Evolutionary conservation across 352 stramenopile genomes (phyloP).

Genomic region (Blastocystis sp.): DNA sequence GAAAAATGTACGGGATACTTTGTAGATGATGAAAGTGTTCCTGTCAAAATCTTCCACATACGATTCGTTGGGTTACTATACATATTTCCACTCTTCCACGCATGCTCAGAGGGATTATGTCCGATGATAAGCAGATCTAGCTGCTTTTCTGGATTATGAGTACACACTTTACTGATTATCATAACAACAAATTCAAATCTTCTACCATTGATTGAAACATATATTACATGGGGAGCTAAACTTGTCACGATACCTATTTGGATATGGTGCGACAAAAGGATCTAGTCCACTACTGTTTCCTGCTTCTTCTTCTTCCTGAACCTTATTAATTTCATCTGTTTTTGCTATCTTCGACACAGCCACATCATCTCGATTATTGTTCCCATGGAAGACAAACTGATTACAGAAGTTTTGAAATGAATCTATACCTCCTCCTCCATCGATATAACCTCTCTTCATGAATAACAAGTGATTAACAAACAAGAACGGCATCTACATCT

Average conservation of each 20-base stretch:
- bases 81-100: conserved; percentile 76
- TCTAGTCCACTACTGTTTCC: neutral
- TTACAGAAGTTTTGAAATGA: conserved; percentile 9
- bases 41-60: conserved; percentile 82
- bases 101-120: conserved; percentile 83
- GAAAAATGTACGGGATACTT: neutral
- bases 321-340: neutral
- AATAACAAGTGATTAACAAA: conserved; percentile 24
- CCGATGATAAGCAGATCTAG: conserved; percentile 81
- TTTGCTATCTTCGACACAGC: neutral
- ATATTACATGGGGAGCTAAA: conserved; percentile 44
- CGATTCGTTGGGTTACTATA: conserved; percentile 82
- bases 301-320: neutral
- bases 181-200: neutral
- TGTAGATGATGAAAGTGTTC: conserved; percentile 50
- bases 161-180: conserved; percentile 71
- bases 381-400: conserved; percentile 1
- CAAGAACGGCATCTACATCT: conserved; percentile 24
- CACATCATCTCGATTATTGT: neutral
- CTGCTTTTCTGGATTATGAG: conserved; percentile 75
- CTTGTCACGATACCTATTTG: conserved; percentile 68
- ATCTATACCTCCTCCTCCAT: neutral
- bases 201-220: conserved; percentile 67
- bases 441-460: conserved; percentile 18
- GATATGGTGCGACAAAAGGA: conserved; percentile 69